These are phyloP conservation scores for Mortierella sp. DNA, from an alignment of 371 early-diverging fungal species.

Conservation along the genomic window DNA sequence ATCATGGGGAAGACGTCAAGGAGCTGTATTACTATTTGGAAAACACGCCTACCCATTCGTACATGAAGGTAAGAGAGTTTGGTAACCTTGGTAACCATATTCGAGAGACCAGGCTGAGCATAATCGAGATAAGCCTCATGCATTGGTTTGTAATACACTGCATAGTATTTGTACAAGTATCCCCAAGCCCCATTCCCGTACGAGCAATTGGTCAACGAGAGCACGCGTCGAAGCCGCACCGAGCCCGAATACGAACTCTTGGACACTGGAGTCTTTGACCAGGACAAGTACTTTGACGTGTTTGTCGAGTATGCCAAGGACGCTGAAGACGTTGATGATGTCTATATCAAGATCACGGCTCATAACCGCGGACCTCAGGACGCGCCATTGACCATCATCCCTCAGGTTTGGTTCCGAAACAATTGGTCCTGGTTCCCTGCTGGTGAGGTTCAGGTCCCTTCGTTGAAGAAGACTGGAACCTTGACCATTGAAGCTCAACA, in stretches of 20 bases:
- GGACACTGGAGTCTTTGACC: slow-evolving; percentile 44
- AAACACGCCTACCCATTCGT: slow-evolving; percentile 45
- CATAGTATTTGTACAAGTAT: slow-evolving; percentile 50
- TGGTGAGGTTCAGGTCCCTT: slow-evolving; percentile 28
- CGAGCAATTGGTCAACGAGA: slow-evolving; percentile 32
- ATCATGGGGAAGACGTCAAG: slow-evolving; percentile 54
- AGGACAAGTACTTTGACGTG: slow-evolving; percentile 52
- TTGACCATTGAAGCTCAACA: slow-evolving; percentile 29
- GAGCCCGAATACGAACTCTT: slow-evolving; percentile 43
- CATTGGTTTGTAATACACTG: too few species aligned
- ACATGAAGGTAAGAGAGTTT: slow-evolving; percentile 43
- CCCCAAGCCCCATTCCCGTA: slow-evolving; percentile 48
- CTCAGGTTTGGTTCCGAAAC: slow-evolving; percentile 52
- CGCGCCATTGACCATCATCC: slow-evolving; percentile 37
- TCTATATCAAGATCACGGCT: slow-evolving; percentile 50
- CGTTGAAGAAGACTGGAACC: slow-evolving; percentile 22
- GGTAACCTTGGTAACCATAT: neutral
- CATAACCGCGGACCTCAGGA: slow-evolving; percentile 36
- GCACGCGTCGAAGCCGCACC: slow-evolving; percentile 11
- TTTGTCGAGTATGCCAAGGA: slow-evolving; percentile 51
- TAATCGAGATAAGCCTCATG: neutral
- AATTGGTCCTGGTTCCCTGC: slow-evolving; percentile 45
- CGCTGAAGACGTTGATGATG: slow-evolving; percentile 37
- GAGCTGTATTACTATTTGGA: slow-evolving; percentile 51
- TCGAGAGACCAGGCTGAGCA: neutral